Percentiles rank a stretch among this genome's conserved stretches.
phyloP scores from a whole-genome alignment of 768 basidiomycete genomes.

The Kwoniella europaea region DNA sequence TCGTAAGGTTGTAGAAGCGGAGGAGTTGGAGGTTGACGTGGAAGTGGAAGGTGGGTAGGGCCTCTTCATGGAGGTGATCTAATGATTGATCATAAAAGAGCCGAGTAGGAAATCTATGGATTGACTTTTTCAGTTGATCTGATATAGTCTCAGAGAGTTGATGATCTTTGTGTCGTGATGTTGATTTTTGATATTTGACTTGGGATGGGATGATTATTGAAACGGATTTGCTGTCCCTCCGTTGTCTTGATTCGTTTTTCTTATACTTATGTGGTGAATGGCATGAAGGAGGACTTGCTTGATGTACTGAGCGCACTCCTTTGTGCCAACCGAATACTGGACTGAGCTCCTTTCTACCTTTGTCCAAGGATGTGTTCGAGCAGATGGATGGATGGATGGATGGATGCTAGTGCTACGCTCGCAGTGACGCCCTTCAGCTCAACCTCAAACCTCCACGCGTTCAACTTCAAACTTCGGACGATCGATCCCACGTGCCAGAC shows the following conservation, averaged over 20 bases:
- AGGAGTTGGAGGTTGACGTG: conserved; percentile 15
- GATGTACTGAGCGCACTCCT: neutral
- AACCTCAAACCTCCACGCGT: conserved; percentile 14
- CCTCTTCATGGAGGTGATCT: conserved; percentile 29
- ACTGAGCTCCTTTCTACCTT: neutral
- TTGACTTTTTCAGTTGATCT: neutral
- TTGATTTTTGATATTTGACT: neutral
- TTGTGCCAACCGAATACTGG: neutral
- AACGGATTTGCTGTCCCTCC: neutral
- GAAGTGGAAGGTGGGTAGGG: conserved; percentile 18
- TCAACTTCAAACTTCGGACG: neutral
- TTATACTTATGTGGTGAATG: neutral
- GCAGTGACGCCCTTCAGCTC: conserved; percentile 2
- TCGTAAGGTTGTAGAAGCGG: conserved; percentile 31
- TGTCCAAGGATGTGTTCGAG: conserved; percentile 1
- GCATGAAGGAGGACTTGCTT: conserved; percentile 8
- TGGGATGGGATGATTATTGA: neutral
- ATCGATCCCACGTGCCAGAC: conserved; percentile 11
- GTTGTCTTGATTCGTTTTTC: neutral
- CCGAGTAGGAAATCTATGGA: neutral
- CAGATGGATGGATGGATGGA: neutral
- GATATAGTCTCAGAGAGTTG: neutral
- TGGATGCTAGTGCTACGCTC: neutral
- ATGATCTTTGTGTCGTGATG: neutral
- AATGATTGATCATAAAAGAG: neutral